Evolutionary conservation across 2,329 filamentous ascomycete genomes (phyloP).

Genomic region (Bisporella sp.): DNA sequence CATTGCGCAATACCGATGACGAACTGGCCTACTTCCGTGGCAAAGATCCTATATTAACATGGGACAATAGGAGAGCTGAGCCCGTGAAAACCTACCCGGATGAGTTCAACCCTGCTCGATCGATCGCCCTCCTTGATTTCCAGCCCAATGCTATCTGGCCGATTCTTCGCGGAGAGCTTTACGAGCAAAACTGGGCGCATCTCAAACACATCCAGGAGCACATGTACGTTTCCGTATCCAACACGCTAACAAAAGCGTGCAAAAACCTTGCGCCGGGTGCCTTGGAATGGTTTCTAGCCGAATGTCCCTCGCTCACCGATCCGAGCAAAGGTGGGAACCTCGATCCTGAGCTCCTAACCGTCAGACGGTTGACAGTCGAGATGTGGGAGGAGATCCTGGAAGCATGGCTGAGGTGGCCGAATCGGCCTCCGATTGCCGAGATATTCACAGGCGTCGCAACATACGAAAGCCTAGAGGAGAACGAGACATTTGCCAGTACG

Average conservation of each 20-base stretch:
- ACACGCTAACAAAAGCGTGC: conserved; percentile 30
- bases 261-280: conserved; percentile 52
- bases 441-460: no score
- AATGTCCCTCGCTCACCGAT: conserved; percentile 44
- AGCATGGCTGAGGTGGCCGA: conserved; percentile 61
- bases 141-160: conserved; percentile 50
- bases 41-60: conserved; percentile 47
- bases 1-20: no score
- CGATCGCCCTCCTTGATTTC: conserved; percentile 57
- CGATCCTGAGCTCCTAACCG: conserved; percentile 33
- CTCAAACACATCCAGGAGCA: conserved; percentile 42
- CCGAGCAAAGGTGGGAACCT: conserved; percentile 37
- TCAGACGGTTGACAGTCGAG: conserved; percentile 41
- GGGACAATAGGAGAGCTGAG: conserved; percentile 66
- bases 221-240: conserved; percentile 21
- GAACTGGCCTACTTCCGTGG: conserved; percentile 29
- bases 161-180: conserved; percentile 38
- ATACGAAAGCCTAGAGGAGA: no score
- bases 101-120: conserved; percentile 62
- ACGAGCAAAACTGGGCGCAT: conserved; percentile 34
- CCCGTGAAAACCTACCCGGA: conserved; percentile 49
- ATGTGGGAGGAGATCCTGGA: conserved; percentile 53
- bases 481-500: no score
- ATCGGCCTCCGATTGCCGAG: conserved; percentile 22
- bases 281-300: conserved; percentile 41